Evolutionary conservation across 345 rosid genomes (phyloP).

Genomic region (Arabidopsis thaliana): DNA sequence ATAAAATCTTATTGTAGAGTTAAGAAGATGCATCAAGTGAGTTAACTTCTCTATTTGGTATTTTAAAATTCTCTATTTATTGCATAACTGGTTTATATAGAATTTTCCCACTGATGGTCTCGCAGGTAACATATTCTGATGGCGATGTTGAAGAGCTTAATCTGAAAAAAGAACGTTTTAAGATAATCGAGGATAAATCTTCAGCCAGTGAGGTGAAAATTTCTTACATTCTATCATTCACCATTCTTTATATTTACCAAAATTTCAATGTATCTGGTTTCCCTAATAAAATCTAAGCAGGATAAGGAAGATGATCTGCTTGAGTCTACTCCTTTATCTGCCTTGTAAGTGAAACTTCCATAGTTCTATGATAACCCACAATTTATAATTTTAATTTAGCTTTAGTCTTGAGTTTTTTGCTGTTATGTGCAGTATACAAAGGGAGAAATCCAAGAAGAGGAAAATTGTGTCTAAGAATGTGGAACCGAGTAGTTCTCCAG

Average conservation of each 20-base stretch:
- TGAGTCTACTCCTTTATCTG: constrained; percentile 46
- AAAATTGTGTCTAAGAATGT: constrained; percentile 22
- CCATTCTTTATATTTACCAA: constrained; percentile 8
- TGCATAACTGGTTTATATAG: constrained; percentile 15
- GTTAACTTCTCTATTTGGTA: constrained; percentile 34
- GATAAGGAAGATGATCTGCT: constrained; percentile 45
- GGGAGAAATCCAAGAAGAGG: constrained; percentile 35
- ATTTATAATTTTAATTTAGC: background rate
- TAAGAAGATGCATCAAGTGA: constrained; percentile 59
- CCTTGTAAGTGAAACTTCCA: constrained; percentile 49
- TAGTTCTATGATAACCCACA: constrained; percentile 10
- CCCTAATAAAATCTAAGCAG: constrained; percentile 38
- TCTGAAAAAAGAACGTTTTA: constrained; percentile 57
- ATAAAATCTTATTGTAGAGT: constrained; percentile 49
- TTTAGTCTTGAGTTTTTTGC: constrained; percentile 9
- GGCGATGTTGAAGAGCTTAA: constrained; percentile 66
- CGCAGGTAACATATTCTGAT: constrained; percentile 65
- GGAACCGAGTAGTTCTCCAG: constrained; percentile 32
- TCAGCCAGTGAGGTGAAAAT: constrained; percentile 23
- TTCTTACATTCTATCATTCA: constrained; percentile 13
- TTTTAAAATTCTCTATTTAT: background rate
- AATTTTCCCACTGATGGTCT: background rate
- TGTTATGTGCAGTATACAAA: constrained; percentile 42
- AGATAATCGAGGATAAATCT: constrained; percentile 46
- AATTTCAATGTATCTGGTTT: background rate